phyloP scores from a whole-genome alignment of 768 basidiomycete genomes.

The Agaricus subrufescens region DNA sequence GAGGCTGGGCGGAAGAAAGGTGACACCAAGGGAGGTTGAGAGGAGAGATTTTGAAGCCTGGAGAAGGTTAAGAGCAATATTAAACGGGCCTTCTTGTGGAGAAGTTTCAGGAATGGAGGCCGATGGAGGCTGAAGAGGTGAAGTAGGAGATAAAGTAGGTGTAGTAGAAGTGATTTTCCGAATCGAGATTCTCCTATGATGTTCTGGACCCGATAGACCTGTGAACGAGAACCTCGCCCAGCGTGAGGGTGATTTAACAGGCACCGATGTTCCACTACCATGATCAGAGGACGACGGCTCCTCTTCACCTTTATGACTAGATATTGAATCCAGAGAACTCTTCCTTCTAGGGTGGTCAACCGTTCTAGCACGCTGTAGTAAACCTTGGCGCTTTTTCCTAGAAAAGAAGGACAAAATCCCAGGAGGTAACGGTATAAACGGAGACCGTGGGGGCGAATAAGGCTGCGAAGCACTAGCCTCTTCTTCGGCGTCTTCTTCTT shows the following conservation, averaged over 20 bases:
- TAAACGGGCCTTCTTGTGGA: constrained; percentile 27
- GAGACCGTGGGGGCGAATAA: constrained; percentile 12
- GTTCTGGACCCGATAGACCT: not conserved
- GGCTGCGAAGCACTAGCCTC: not conserved
- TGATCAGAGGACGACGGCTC: no score
- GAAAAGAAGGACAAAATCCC: constrained; percentile 40
- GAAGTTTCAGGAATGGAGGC: no score
- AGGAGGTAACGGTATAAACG: constrained; percentile 35
- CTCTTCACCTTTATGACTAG: not conserved
- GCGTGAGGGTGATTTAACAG: not conserved
- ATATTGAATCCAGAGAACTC: constrained; percentile 36
- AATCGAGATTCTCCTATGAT: not conserved
- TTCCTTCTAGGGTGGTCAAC: constrained; percentile 21
- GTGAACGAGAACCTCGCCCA: not conserved
- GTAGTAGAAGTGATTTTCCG: not conserved
- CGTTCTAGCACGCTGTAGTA: constrained; percentile 18
- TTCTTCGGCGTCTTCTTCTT: not conserved
- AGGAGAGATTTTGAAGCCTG: constrained; percentile 33
- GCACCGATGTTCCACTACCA: no score
- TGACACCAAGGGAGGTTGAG: constrained; percentile 51
- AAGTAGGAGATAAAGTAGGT: not conserved
- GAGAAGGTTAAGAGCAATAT: constrained; percentile 34
- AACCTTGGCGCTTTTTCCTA: constrained; percentile 11
- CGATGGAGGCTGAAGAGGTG: not conserved
- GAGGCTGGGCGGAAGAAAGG: constrained; percentile 41